Conservation (phyloP, 2,329 filamentous ascomycete species). For the Hypoxylon sp. region DNA sequence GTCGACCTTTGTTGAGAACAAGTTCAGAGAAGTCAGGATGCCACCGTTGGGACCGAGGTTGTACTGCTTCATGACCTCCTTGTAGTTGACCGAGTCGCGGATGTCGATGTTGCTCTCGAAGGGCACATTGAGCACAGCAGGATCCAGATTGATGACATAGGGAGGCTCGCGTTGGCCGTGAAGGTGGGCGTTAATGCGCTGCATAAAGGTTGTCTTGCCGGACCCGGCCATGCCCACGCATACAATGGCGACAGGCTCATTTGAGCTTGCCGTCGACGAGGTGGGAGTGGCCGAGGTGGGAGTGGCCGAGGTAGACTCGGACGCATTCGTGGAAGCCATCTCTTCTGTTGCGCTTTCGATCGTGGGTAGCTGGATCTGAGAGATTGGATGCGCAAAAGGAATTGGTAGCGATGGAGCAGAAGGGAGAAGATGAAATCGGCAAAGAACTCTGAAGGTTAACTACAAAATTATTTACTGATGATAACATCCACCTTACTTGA, state of each 20-base stretch:
- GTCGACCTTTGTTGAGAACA: constrained; percentile 98
- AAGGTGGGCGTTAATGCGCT: constrained; percentile 94
- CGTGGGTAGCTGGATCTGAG: not conserved
- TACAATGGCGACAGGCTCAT: constrained; percentile 74
- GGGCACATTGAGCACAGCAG: constrained; percentile 91
- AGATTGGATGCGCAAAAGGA: not conserved
- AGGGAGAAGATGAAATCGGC: not conserved
- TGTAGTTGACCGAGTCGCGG: constrained; percentile 98
- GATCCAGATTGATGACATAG: constrained; percentile 97
- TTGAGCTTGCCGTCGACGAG: constrained; percentile 18
- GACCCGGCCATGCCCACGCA: constrained; percentile 99
- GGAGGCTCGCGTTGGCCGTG: constrained; percentile 85
- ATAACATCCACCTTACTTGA: constrained; percentile 5
- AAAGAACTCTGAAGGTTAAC: not conserved
- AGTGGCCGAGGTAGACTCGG: constrained; percentile 28
- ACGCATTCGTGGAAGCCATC: constrained; percentile 36
- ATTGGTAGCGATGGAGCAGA: not conserved
- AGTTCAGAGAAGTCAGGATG: constrained; percentile 93
- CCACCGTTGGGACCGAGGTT: constrained; percentile 97
- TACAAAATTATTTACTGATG: constrained; percentile 9
- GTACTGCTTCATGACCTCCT: constrained; percentile 99
- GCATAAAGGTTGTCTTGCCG: constrained; percentile 99
- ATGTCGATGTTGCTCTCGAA: constrained; percentile 99
- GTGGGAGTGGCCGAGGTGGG: constrained; percentile 23
- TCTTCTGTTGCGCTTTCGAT: constrained; percentile 5